Percentiles rank a stretch among this genome's conserved stretches.
Conservation (phyloP, 2,329 filamentous ascomycete species). For the Ceratocystiopsis sp. region DNA sequence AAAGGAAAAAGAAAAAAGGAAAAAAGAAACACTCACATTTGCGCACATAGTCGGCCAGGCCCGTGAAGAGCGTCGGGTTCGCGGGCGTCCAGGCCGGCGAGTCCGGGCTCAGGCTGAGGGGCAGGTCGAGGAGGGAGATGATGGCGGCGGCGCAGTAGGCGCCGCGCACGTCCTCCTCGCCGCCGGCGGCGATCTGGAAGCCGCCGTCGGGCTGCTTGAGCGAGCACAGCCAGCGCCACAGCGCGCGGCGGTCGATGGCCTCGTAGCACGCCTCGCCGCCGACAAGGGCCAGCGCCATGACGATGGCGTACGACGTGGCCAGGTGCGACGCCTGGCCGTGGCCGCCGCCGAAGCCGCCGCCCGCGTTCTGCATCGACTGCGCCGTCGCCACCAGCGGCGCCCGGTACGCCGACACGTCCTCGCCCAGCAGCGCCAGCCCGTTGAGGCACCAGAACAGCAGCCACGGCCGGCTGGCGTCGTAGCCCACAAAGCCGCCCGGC, state of each 20-base stretch:
- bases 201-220: constrained; percentile 79
- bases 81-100: constrained; percentile 50
- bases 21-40: constrained; percentile 43
- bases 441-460: constrained; percentile 83
- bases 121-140: constrained; percentile 65
- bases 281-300: constrained; percentile 63
- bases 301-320: constrained; percentile 71
- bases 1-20: background rate
- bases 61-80: constrained; percentile 47
- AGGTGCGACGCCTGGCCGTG: constrained; percentile 79
- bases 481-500: constrained; percentile 50
- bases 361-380: constrained; percentile 60
- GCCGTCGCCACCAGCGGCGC: constrained; percentile 59
- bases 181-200: constrained; percentile 73
- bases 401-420: constrained; percentile 52
- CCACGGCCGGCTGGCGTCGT: constrained; percentile 86
- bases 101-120: constrained; percentile 58
- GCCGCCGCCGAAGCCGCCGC: constrained; percentile 85
- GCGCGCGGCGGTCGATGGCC: constrained; percentile 60
- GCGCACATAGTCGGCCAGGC: constrained; percentile 63
- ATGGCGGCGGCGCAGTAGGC: constrained; percentile 83
- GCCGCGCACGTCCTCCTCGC: constrained; percentile 85
- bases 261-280: constrained; percentile 55
- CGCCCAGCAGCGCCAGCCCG: constrained; percentile 57
- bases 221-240: constrained; percentile 82